phyloP scores from a whole-genome alignment of 2,329 filamentous ascomycete species.

The Magnaporthiopsis incrustans region DNA sequence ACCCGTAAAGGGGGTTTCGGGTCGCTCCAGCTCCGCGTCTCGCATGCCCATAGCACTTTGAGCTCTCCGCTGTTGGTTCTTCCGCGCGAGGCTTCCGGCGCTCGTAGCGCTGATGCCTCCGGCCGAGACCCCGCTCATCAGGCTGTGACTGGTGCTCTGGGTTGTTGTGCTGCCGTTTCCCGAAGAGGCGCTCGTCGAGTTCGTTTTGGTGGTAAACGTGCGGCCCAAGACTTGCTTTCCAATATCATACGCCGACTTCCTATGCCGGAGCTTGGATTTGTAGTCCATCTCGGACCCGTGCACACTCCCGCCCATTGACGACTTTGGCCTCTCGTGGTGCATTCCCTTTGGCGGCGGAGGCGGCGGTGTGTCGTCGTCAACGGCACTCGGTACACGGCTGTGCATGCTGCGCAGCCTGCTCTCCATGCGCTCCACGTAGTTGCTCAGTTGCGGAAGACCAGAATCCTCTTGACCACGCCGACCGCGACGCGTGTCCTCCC shows the following conservation, averaged over 20 bases:
- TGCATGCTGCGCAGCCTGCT: slow-evolving; percentile 67
- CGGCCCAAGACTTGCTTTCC: slow-evolving; percentile 61
- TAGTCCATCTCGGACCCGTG: slow-evolving; percentile 23
- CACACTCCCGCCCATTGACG: slow-evolving; percentile 40
- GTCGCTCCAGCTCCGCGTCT: slow-evolving; percentile 46
- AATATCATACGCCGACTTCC: slow-evolving; percentile 74
- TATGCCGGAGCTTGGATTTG: slow-evolving; percentile 44
- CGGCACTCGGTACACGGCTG: slow-evolving; percentile 42
- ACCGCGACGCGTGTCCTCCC: slow-evolving; percentile 30
- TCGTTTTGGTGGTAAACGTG: slow-evolving; percentile 85
- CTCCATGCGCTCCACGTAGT: slow-evolving; percentile 91
- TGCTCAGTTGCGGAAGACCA: slow-evolving; percentile 64
- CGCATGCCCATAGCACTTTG: slow-evolving; percentile 58
- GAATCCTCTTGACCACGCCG: slow-evolving; percentile 38
- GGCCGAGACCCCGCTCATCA: slow-evolving; percentile 92
- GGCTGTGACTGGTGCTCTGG: slow-evolving; percentile 69
- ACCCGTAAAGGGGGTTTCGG: slow-evolving; percentile 62
- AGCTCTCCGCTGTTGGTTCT: slow-evolving; percentile 49
- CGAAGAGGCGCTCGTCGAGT: slow-evolving; percentile 68
- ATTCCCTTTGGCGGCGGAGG: slow-evolving; percentile 47
- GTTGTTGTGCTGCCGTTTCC: slow-evolving; percentile 61
- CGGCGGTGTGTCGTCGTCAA: slow-evolving; percentile 36
- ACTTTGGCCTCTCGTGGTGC: slow-evolving; percentile 30
- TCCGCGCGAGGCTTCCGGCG: slow-evolving; percentile 83
- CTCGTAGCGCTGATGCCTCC: slow-evolving; percentile 90